Conservation (phyloP, 352 stramenopile species). For the Aphanomyces euteiches region DNA sequence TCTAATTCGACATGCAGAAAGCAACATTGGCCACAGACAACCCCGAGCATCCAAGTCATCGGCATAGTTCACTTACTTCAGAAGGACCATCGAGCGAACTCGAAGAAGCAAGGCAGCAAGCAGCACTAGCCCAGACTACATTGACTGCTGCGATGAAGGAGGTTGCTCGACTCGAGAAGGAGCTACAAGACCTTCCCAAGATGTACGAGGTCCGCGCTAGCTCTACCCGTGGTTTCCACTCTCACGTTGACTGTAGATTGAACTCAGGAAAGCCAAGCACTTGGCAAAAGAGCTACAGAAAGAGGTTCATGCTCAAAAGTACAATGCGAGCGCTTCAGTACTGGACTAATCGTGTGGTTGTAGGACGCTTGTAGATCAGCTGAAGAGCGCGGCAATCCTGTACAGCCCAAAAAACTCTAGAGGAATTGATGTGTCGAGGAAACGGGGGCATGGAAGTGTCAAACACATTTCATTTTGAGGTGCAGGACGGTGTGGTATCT, state of each 20-base stretch:
- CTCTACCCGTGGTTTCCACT: too few species aligned
- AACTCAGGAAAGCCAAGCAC: slow-evolving; percentile 30
- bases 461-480: slow-evolving; percentile 20
- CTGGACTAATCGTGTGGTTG: neutral
- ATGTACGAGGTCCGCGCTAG: slow-evolving; percentile 26
- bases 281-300: slow-evolving; percentile 42
- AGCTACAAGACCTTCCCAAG: slow-evolving; percentile 30
- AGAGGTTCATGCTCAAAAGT: slow-evolving; percentile 36
- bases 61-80: neutral
- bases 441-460: neutral
- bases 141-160: slow-evolving; percentile 22
- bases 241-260: slow-evolving; percentile 6
- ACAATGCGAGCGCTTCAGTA: neutral
- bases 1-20: slow-evolving; percentile 4
- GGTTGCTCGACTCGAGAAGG: slow-evolving; percentile 23
- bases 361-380: slow-evolving; percentile 31
- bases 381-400: slow-evolving; percentile 42
- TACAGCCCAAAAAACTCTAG: slow-evolving; percentile 19
- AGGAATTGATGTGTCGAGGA: slow-evolving; percentile 25
- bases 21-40: neutral
- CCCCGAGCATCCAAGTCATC: neutral
- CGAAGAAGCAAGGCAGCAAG: slow-evolving; percentile 5
- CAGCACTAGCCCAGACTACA: slow-evolving; percentile 25
- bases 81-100: slow-evolving; percentile 8
- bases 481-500: neutral